Percentiles rank a stretch among this genome's conserved stretches.
These are phyloP conservation scores for Amylocarpus encephaloides DNA, from an alignment of 2,329 filamentous ascomycete genomes.

Conservation along the genomic window DNA sequence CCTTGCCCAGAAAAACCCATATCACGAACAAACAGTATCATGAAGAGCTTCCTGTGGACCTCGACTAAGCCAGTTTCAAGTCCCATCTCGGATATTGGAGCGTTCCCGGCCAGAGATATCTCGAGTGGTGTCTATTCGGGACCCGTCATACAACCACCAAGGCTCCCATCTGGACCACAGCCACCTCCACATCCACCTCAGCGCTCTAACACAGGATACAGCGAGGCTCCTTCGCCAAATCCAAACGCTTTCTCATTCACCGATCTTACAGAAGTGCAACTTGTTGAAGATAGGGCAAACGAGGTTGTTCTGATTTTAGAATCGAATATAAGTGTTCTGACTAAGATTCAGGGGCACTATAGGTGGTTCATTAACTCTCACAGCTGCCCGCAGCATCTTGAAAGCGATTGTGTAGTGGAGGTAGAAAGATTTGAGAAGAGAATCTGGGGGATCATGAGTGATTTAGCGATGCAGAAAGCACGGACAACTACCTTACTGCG, in stretches of 20 bases:
- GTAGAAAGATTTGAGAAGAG: slow-evolving; percentile 17
- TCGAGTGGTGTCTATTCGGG: too few species aligned
- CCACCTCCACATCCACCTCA: neutral
- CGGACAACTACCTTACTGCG: slow-evolving; percentile 19
- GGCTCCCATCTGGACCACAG: neutral
- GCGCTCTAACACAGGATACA: neutral
- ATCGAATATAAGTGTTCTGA: slow-evolving; percentile 30
- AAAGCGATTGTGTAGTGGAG: neutral
- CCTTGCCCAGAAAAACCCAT: neutral
- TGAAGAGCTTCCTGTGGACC: neutral
- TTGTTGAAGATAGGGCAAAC: slow-evolving; percentile 33
- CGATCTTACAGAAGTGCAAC: slow-evolving; percentile 31
- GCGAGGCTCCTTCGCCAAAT: neutral
- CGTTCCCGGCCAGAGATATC: too few species aligned
- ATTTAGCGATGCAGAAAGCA: slow-evolving; percentile 20
- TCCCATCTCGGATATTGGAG: too few species aligned
- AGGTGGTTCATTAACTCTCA: neutral
- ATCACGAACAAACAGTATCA: neutral
- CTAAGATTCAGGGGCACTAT: slow-evolving; percentile 19
- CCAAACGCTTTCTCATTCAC: slow-evolving; percentile 24
- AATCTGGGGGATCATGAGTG: slow-evolving; percentile 15
- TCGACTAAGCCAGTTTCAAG: neutral
- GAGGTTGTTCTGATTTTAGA: slow-evolving; percentile 31
- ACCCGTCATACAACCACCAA: too few species aligned
- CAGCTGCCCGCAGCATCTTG: slow-evolving; percentile 3